Evolutionary conservation across 768 basidiomycete species (phyloP), one percentile per base, ranked within the genome.

Genomic region (Hericium erinaceus): DNA sequence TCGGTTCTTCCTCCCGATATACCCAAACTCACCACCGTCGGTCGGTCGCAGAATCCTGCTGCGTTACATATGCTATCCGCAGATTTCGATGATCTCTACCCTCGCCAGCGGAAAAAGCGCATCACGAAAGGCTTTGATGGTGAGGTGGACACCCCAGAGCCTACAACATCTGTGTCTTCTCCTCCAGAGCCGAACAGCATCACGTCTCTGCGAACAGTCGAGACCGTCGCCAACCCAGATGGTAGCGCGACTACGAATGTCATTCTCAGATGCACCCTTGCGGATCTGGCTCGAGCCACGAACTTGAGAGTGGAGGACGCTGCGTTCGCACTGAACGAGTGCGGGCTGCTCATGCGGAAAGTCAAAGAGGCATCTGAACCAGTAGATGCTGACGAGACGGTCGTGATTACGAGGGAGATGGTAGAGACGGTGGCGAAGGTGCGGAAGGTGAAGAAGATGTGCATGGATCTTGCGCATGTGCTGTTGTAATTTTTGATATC

Each of bases 321-420:
- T 0, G 87, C 92, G 0, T 94, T 92, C 70, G 92, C 94, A 2
- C 70, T 98, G 63, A 86, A 89, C 57, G 92, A 95, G 67, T 86
- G 89, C 59, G 92, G 93, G 28, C 70, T 98, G 55, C 75, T 97
- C 16, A 73, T 70, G 55, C 73, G 77, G 41, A 67, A 80, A 54
- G 71, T 74, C 52, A 58, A 58, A 65, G 66, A 70, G 24, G 28
- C 4, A 33, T 33, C 28, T 33, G 28, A 8, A 8, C 28, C 28
- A 33, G 28, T 33, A 33, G 67, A 74, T 58, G 73, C 74, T 20
- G 77, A 78, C 60, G 76, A 78, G 58, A 77, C 80, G 52, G 69
- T 88, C 16, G 77, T 81, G 39, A 72, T 90, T 55, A 77, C 81
- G 39, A 70, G 83, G 39, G 85, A 83, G 66, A 82, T 82, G 78